Percentiles rank a stretch among this genome's conserved stretches.
Evolutionary conservation across 305 asterid genomes (phyloP).

Genomic region (Fraxinus dipetala): DNA sequence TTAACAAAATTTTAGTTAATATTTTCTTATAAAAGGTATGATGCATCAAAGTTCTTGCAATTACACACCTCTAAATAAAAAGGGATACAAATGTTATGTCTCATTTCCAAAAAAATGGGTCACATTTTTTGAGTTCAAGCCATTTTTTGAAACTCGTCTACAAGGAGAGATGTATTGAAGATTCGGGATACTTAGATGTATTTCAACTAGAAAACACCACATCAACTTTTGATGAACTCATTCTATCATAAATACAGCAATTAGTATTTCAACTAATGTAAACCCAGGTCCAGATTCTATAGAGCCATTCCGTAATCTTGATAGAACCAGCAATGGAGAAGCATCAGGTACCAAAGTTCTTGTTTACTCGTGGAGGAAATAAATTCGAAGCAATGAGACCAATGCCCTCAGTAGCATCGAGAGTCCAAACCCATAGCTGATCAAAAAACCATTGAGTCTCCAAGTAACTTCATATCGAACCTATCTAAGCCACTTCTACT

Average conservation of each 20-base stretch:
- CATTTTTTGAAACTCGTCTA: background rate
- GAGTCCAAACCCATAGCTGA: background rate
- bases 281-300: background rate
- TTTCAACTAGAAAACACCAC: background rate
- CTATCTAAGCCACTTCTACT: background rate
- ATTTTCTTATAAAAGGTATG: background rate
- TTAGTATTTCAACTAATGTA: background rate
- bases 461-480: background rate
- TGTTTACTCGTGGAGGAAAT: no score
- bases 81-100: background rate
- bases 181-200: background rate
- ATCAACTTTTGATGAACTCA: background rate
- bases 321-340: background rate
- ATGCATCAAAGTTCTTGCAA: background rate
- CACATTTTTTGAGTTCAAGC: background rate
- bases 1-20: background rate
- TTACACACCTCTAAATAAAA: background rate
- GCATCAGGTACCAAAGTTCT: background rate
- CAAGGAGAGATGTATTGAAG: background rate
- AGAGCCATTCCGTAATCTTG: background rate
- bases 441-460: background rate
- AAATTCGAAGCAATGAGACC: background rate
- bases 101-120: background rate
- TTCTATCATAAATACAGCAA: background rate
- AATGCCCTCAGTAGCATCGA: background rate